Evolutionary conservation across 805 yeast species (phyloP), one percentile per base, ranked within the genome.

Genomic region (Metschnikowia santaceciliae): DNA sequence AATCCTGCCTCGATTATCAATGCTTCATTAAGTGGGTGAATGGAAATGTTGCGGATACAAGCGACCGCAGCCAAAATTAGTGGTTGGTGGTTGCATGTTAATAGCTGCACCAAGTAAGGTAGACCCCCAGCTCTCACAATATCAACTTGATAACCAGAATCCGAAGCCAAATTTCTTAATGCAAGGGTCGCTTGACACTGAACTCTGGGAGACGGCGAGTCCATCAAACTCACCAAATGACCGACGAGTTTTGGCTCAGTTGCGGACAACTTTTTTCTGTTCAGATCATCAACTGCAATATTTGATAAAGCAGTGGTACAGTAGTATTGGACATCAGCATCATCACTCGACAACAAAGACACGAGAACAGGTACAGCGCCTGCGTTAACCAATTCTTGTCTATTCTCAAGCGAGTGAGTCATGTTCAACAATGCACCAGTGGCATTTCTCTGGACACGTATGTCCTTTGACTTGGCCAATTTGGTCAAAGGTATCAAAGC

Each of bases 151-250:
- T 94, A 94, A 57, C 90, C 86, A 15, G 94, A 90, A 70, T 94
- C 99, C 3, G 96, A 87, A 1, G 99, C 99, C 63, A 94, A 80
- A 66, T 94, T 94, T 71, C 99, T 82, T 59, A 94, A 77, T 1
- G 98, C 99, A 55, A 94, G 77, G 4, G 99, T 95, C 0, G 99
- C 98, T 74, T 94, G 99, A 70, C 99, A 94, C 71, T 94, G 97
- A 34, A 94, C 97, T 60, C 98, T 80, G 35, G 97, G 92, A 42
- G 94, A 83, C 11, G 90, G 86, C 2, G 96, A 88, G 65, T 89
- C 95, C 98, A 94, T 92, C 58, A 94, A 78, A 56, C 81, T 81
- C 26, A 94, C 97, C 56, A 94, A 78, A 65, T 90, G 94, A 54
- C 86, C 75, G 11, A 94, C 97, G 56, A 94, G 78, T 62, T 89